Evolutionary conservation across 305 asterid species (phyloP).

Genomic region (Rubia occidens): DNA sequence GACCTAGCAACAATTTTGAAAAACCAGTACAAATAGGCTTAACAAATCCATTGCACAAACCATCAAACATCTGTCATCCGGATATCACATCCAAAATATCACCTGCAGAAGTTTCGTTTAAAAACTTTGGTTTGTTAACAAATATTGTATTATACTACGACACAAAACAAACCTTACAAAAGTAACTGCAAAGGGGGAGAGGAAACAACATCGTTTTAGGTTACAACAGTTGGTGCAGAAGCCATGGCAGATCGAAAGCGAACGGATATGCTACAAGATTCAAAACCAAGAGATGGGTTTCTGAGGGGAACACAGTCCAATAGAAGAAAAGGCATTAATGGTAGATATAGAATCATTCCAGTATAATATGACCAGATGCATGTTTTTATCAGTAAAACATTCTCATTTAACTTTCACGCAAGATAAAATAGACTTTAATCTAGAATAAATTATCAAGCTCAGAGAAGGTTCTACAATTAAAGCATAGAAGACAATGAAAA

Average conservation of each 20-base stretch:
- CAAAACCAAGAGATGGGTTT: conserved; percentile 3
- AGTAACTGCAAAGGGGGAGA: conserved; percentile 56
- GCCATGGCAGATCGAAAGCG: conserved; percentile 35
- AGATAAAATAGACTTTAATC: too few relatives aligned
- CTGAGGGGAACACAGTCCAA: conserved; percentile 9
- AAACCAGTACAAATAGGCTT: too few relatives aligned
- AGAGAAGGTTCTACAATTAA: neutral
- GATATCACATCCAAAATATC: too few relatives aligned
- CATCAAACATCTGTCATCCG: too few relatives aligned
- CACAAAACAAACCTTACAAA: neutral
- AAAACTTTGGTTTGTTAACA: too few relatives aligned
- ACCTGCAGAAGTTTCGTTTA: too few relatives aligned
- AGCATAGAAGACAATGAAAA: neutral
- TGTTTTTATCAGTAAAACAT: neutral
- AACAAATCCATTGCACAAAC: too few relatives aligned
- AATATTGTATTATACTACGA: too few relatives aligned
- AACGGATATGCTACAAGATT: neutral
- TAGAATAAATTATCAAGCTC: neutral
- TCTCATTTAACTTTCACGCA: too few relatives aligned
- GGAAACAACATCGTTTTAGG: conserved; percentile 30
- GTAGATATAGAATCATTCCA: conserved; percentile 27
- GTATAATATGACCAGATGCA: conserved; percentile 39
- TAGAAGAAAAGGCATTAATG: conserved; percentile 15
- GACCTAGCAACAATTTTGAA: too few relatives aligned
- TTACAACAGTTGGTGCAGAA: conserved; percentile 28